Base-by-base conservation (phyloP, 129 eudicot species). In the Ambrosia trifida region DNA sequence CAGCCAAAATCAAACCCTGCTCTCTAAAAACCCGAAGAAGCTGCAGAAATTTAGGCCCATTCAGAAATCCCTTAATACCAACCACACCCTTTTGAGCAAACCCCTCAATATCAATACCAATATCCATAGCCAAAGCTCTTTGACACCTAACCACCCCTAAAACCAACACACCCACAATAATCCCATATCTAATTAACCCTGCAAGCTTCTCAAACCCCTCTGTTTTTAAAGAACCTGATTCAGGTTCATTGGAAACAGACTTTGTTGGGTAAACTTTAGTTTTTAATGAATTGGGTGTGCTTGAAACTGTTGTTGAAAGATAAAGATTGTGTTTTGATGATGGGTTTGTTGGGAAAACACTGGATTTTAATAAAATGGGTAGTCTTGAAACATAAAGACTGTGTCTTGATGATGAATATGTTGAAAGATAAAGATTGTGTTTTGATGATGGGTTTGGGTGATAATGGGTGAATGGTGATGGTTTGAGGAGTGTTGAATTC, bases 1-100 rank as follows among this genome's bases (percentile, higher is more conserved):
- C 85, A 51, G 85, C 85, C 43, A 87, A 79, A 28, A 87, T 69
- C 83, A 87, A 68, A n/a, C 94, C 94, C 67, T 87, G 94, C 64
- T 84, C 87, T 36, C 85, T 82, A 36, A 84, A 67, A 35, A 87
- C 94, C 40, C 5, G 38, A 16, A 84, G 52, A 84, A 84, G 76
- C 85, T 74, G 89, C 54, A 62, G 65, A 50, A 85, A 35, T 56
- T 82, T 87, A 7, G 89, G 89, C 47, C 76, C 76, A n/a, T 78
- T 77, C 87, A 87, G 80, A 40, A 72, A 69, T 19, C 69, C 78
- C 73, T 75, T 82, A 62, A 77, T 33, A 38, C 68, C 66, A 66
- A 81, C 69, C 17, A 72, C 20, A 62, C 80, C 69, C 75, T 76
- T 61, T 56, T 78, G 78, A 72, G 67, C 74, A 6, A 84, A 70